Evolutionary conservation across 352 stramenopile genomes (phyloP).

Genomic region (Phytophthora rubi): DNA sequence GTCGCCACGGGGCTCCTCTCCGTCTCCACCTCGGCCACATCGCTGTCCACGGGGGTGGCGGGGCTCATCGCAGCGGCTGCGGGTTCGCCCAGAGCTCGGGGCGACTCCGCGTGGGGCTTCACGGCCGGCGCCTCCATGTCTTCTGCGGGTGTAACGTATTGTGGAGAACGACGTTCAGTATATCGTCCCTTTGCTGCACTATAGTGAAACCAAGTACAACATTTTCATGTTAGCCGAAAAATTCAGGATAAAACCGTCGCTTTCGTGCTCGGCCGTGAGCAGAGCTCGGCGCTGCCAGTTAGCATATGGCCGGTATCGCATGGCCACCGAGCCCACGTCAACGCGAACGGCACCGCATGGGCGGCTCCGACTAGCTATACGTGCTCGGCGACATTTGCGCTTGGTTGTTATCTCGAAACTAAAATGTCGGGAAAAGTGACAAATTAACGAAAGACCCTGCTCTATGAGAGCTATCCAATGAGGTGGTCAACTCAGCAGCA

Average conservation of each 20-base stretch:
- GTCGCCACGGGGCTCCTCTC: slow-evolving; percentile 30
- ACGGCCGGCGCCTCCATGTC: slow-evolving; percentile 36
- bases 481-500: too few relatives aligned
- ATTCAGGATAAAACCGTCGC: slow-evolving; percentile 10
- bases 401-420: slow-evolving; percentile 19
- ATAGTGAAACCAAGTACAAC: slow-evolving; percentile 15
- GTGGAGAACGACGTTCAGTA: slow-evolving; percentile 28
- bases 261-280: not conserved
- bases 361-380: not conserved
- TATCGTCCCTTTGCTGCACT: slow-evolving; percentile 24
- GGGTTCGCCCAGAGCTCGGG: not conserved
- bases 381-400: not conserved
- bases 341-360: slow-evolving; percentile 6
- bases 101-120: slow-evolving; percentile 11
- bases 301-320: slow-evolving; percentile 21
- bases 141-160: slow-evolving; percentile 29
- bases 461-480: not conserved
- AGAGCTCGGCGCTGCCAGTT: slow-evolving; percentile 3
- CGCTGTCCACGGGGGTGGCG: slow-evolving; percentile 16
- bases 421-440: slow-evolving; percentile 1
- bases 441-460: not conserved
- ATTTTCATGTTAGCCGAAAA: slow-evolving; percentile 5
- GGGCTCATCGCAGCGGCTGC: not conserved
- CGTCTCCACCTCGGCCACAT: slow-evolving; percentile 35
- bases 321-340: slow-evolving; percentile 11